These are phyloP conservation scores for Dendrobium nobile DNA, from an alignment of 106 monocot species.

Conservation along the genomic window DNA sequence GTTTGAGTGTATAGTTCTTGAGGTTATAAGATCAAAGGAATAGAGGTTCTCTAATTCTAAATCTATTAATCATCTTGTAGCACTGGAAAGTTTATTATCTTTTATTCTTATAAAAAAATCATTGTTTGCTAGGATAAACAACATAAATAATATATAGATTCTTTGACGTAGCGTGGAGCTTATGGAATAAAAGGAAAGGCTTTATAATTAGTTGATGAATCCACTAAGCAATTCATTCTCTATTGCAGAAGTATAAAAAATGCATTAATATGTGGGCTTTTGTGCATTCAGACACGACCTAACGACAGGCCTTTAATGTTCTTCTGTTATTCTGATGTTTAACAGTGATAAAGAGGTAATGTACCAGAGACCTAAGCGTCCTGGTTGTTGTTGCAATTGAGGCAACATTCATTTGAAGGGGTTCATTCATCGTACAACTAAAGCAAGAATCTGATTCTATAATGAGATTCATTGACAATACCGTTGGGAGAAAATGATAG, in stretches of 20 bases:
- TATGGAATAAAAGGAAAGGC: constrained; percentile 15
- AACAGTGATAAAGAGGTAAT: constrained; percentile 5
- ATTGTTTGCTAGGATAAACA: constrained; percentile 1
- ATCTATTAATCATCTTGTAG: constrained; percentile 17
- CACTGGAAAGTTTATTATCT: constrained; percentile 10
- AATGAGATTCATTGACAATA: no score
- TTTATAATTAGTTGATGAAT: constrained; percentile 16
- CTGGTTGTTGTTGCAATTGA: constrained; percentile 22
- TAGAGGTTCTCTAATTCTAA: not conserved
- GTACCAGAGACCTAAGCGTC: constrained; percentile 27
- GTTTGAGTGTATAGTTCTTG: constrained; percentile 46
- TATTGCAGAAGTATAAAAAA: constrained; percentile 4
- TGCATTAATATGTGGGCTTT: constrained; percentile 34
- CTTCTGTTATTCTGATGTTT: constrained; percentile 23
- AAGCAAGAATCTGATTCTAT: not conserved
- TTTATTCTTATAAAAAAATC: constrained; percentile 2
- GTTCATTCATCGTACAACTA: no score
- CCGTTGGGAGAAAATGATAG: no score
- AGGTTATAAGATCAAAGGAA: constrained; percentile 48
- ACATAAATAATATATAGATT: not conserved
- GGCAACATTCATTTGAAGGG: no score
- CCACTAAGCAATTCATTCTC: not conserved
- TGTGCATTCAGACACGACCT: constrained; percentile 25
- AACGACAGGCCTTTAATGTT: constrained; percentile 30
- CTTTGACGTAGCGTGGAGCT: constrained; percentile 15